Conservation (phyloP, 1,284 basidiomycete genomes). For the Leccinum angustisporum region DNA sequence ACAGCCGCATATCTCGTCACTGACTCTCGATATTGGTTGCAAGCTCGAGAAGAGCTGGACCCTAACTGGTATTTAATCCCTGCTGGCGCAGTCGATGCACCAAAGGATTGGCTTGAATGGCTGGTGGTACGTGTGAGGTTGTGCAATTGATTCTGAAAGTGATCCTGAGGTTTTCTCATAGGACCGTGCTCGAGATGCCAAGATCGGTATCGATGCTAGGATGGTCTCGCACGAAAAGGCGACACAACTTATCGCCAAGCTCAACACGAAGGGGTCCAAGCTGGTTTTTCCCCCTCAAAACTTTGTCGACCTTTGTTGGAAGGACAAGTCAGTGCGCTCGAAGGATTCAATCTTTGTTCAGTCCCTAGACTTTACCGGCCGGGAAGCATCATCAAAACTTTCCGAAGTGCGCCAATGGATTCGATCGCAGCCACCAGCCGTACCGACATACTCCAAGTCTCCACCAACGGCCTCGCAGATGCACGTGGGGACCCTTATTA, state of each 20-base stretch:
- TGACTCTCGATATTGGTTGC: slow-evolving; percentile 89
- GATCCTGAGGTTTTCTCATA: slow-evolving; percentile 25
- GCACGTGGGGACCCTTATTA: slow-evolving; percentile 66
- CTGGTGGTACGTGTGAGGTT: slow-evolving; percentile 52
- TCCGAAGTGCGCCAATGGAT: slow-evolving; percentile 64
- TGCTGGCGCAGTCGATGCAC: slow-evolving; percentile 58
- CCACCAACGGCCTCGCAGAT: slow-evolving; percentile 61
- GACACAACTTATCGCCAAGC: slow-evolving; percentile 53
- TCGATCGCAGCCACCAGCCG: slow-evolving; percentile 53
- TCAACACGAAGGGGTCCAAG: slow-evolving; percentile 57
- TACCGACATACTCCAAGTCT: slow-evolving; percentile 58
- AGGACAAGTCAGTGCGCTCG: slow-evolving; percentile 67
- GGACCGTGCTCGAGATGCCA: slow-evolving; percentile 53
- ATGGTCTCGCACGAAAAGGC: slow-evolving; percentile 80
- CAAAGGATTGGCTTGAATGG: slow-evolving; percentile 81
- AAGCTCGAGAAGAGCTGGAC: slow-evolving; percentile 79
- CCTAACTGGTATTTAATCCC: slow-evolving; percentile 74
- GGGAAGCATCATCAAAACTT: slow-evolving; percentile 60
- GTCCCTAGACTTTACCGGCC: slow-evolving; percentile 71
- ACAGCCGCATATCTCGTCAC: slow-evolving; percentile 73
- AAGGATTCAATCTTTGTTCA: slow-evolving; percentile 75
- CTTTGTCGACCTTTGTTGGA: slow-evolving; percentile 85
- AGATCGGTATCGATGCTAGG: slow-evolving; percentile 87
- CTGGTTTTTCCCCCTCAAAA: slow-evolving; percentile 75
- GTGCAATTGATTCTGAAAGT: not conserved